Evolutionary conservation across 495 filamentous ascomycete species (phyloP), one percentile per base, ranked within the genome.

Genomic region (Aspergillus baeticus): DNA sequence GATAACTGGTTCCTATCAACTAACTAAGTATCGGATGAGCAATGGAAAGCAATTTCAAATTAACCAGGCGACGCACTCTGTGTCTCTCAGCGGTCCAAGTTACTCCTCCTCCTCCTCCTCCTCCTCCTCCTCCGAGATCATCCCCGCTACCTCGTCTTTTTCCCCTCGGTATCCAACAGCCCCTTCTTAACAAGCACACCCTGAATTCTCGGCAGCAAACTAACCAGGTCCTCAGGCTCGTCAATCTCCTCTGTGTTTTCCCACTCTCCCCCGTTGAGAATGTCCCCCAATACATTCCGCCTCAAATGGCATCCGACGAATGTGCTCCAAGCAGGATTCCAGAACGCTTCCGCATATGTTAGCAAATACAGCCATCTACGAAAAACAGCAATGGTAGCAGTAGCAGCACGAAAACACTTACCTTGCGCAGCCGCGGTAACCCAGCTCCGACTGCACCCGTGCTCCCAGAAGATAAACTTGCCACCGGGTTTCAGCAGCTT

Each of bases 381-480:
- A 39, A n/a, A 39, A 39, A 39, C n/a, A n/a, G n/a, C n/a, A n/a
- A n/a, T n/a, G n/a, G n/a, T n/a, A n/a, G n/a, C n/a, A n/a, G n/a
- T n/a, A n/a, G n/a, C n/a, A n/a, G n/a, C n/a, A n/a, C n/a, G n/a
- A 14, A 38, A 5, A 15, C n/a, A 59, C 62, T 54, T 64, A 69
- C 68, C 64, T 65, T 71, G 68, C 45, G 34, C 54, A 14, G 55
- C 36, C 33, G 45, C 51, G 36, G 74, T 74, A 21, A 69, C 29
- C 35, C 6, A n/a, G 23, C 74, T 51, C 42, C 47, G 53, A 53
- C 55, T 75, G 46, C 41, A 37, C n/a, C 49, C 62, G 45, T 79
- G 74, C 51, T 79, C 76, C 70, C 72, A 77, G 51, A 79, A 75
- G 8, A 79, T 58, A 49, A 79, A 70, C 18, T 63, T 68, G 38